A percentile compares a stretch with the other conserved stretches of the same genome.
phyloP scores from a whole-genome alignment of 192 early-diverging fungal species.

The Kickxella alabastrina region DNA sequence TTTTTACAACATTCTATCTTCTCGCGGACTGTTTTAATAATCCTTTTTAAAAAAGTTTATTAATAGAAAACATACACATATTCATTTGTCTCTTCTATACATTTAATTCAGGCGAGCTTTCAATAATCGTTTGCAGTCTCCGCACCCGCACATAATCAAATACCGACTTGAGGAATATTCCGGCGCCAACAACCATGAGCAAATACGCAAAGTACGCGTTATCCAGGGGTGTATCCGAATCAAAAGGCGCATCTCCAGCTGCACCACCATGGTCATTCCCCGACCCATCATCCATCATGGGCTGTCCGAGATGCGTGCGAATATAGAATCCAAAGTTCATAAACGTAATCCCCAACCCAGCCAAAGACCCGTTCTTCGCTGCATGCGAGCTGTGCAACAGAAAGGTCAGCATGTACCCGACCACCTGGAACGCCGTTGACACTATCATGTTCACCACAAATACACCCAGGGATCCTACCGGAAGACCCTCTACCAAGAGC shows the following conservation, averaged over 20 bases:
- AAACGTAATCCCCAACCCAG: conserved; percentile 78
- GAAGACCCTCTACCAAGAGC: conserved; percentile 85
- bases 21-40: conserved; percentile 1
- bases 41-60: neutral
- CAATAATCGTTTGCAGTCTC: conserved; percentile 67
- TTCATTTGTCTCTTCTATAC: conserved; percentile 15
- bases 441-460: conserved; percentile 80
- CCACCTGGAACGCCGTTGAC: conserved; percentile 74
- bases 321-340: conserved; percentile 74
- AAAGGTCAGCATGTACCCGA: conserved; percentile 88
- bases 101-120: conserved; percentile 53
- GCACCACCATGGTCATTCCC: neutral
- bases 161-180: conserved; percentile 67
- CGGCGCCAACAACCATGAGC: conserved; percentile 69
- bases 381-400: conserved; percentile 87
- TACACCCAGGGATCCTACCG: conserved; percentile 73
- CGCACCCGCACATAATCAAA: conserved; percentile 71
- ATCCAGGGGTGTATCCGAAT: conserved; percentile 49
- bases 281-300: conserved; percentile 10
- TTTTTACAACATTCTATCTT: conserved; percentile 42
- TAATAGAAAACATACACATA: neutral
- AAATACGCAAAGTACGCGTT: conserved; percentile 69
- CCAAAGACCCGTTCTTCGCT: conserved; percentile 73
- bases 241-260: conserved; percentile 3
- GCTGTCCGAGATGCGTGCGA: conserved; percentile 54